Conservation (phyloP, 768 basidiomycete species). For the Mycena chlorophos region DNA sequence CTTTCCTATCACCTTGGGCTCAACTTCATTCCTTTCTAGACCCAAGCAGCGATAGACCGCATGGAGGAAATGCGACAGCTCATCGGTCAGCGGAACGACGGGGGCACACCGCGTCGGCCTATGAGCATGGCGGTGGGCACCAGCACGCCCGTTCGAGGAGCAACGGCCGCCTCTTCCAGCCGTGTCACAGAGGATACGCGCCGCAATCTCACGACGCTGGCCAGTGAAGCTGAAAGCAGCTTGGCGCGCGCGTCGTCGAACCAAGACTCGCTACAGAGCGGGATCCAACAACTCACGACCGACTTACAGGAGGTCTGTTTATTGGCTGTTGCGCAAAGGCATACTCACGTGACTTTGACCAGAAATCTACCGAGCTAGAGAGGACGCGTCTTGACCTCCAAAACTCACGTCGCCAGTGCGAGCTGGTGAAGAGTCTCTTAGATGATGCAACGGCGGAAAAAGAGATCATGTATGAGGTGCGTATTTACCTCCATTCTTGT, state of each 20-base stretch:
- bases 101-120: conserved; percentile 50
- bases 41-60: conserved; percentile 71
- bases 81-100: conserved; percentile 60
- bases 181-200: conserved; percentile 35
- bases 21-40: conserved; percentile 41
- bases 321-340: background rate
- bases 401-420: conserved; percentile 70
- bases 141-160: conserved; percentile 2
- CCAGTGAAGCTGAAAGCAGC: conserved; percentile 57
- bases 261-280: conserved; percentile 56
- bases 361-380: conserved; percentile 69
- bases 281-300: conserved; percentile 48
- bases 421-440: conserved; percentile 75
- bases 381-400: conserved; percentile 63
- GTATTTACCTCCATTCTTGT: conserved; percentile 17
- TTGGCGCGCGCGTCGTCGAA: conserved; percentile 51
- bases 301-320: conserved; percentile 60
- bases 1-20: background rate
- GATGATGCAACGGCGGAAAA: conserved; percentile 82
- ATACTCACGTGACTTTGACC: background rate
- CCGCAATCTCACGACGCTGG: conserved; percentile 52
- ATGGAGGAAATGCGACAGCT: conserved; percentile 82
- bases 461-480: conserved; percentile 90
- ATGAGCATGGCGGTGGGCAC: conserved; percentile 39
- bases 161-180: conserved; percentile 24